These are phyloP conservation scores for Diaporthe sp. DNA, from an alignment of 2,329 filamentous ascomycete genomes.

Conservation along the genomic window DNA sequence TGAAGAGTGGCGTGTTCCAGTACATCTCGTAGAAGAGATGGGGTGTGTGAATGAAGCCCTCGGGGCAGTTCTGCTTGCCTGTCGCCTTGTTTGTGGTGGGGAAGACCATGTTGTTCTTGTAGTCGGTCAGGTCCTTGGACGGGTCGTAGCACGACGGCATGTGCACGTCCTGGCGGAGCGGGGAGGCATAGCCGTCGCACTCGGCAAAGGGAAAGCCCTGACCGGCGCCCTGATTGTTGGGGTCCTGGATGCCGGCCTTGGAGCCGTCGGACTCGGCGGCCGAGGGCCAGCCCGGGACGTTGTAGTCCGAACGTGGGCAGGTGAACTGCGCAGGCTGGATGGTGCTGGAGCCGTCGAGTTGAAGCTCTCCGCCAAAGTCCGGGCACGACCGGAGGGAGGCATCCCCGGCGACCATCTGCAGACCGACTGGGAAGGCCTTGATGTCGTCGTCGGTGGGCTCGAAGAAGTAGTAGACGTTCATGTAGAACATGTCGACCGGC, in stretches of 20 bases:
- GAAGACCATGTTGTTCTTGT: conserved; percentile 76
- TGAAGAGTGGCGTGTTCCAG: conserved; percentile 70
- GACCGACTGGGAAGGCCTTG: conserved; percentile 76
- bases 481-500: conserved; percentile 77
- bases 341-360: conserved; percentile 65
- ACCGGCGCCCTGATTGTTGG: conserved; percentile 67
- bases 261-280: conserved; percentile 71
- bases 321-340: conserved; percentile 71
- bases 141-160: conserved; percentile 84
- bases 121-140: conserved; percentile 68
- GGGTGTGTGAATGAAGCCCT: conserved; percentile 67
- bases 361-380: conserved; percentile 55
- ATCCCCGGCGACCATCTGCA: conserved; percentile 80
- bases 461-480: conserved; percentile 84
- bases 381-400: conserved; percentile 70
- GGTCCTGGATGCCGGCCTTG: conserved; percentile 67
- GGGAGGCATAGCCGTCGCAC: conserved; percentile 74
- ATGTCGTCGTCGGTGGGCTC: conserved; percentile 75
- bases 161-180: conserved; percentile 76
- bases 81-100: conserved; percentile 59
- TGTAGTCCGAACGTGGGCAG: conserved; percentile 67
- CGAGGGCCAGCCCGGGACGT: conserved; percentile 65
- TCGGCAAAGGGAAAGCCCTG: conserved; percentile 78
- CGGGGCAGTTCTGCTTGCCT: conserved; percentile 66
- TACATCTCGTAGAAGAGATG: conserved; percentile 72